phyloP scores from a whole-genome alignment of 1,139 yeast species.

The Yamadazyma diddensiae region DNA sequence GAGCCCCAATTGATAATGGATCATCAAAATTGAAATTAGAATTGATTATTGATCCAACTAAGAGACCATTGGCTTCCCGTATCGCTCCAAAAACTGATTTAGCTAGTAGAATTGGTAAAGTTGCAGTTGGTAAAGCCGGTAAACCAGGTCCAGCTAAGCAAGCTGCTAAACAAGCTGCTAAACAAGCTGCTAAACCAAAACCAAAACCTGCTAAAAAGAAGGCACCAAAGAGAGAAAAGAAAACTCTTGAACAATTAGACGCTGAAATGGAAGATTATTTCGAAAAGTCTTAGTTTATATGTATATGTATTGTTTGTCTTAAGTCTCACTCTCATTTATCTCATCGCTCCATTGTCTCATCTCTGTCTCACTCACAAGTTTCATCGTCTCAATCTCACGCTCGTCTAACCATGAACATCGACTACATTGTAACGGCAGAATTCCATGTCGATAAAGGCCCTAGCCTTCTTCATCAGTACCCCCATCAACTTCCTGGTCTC shows the following conservation, averaged over 20 bases:
- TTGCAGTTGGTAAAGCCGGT: conserved; percentile 14
- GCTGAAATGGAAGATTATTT: conserved; percentile 92
- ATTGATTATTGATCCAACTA: conserved; percentile 80
- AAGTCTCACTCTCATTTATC: not conserved
- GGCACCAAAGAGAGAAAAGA: conserved; percentile 54
- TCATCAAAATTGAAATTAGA: conserved; percentile 76
- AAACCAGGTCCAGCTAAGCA: conserved; percentile 1
- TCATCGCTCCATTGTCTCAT: not conserved
- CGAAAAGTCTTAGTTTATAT: conserved; percentile 17
- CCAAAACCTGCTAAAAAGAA: conserved; percentile 27
- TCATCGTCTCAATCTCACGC: not conserved
- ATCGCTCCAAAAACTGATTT: conserved; percentile 48
- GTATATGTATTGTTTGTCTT: not conserved
- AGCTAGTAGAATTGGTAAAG: conserved; percentile 18
- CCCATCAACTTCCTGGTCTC: conserved; percentile 44
- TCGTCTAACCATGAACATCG: conserved; percentile 33
- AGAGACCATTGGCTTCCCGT: conserved; percentile 73
- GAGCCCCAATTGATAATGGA: conserved; percentile 92
- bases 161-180: not conserved
- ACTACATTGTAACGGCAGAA: conserved; percentile 52
- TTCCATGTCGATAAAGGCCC: conserved; percentile 60
- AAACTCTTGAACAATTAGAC: conserved; percentile 86
- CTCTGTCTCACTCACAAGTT: conserved; percentile 1
- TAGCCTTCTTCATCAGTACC: conserved; percentile 47
- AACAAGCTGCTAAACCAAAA: conserved; percentile 16